Percentiles rank a stretch among this genome's conserved stretches.
Evolutionary conservation across 2,329 filamentous ascomycete genomes (phyloP).

Genomic region (Thermothelomyces thermophilus): DNA sequence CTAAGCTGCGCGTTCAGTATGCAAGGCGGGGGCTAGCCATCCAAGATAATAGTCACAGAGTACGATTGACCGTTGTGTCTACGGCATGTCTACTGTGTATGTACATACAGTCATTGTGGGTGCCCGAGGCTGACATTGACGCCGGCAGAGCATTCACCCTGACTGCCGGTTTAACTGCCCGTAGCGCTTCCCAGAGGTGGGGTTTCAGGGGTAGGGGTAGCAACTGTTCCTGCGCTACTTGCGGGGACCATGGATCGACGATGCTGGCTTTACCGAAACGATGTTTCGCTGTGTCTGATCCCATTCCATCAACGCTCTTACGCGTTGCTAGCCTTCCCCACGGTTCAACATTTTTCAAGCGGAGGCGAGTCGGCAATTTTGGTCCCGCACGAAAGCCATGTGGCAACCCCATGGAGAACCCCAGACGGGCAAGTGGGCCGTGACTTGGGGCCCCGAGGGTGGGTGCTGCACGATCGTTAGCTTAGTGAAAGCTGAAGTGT

Average conservation of each 20-base stretch:
- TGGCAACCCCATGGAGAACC: constrained; percentile 16
- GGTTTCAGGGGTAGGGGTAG: constrained; percentile 4
- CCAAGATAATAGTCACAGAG: no score
- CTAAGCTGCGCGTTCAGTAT: no score
- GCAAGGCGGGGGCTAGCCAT: no score
- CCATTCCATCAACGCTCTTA: not conserved
- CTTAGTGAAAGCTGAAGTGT: constrained; percentile 7
- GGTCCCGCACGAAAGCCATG: constrained; percentile 7
- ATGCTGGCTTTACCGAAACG: constrained; percentile 1
- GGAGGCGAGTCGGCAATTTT: constrained; percentile 1
- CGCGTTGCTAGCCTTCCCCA: not conserved
- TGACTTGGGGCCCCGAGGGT: constrained; percentile 3
- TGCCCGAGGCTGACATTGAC: not conserved
- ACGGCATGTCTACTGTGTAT: no score
- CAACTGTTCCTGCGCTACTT: not conserved
- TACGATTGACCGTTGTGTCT: no score
- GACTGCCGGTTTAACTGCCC: constrained; percentile 6
- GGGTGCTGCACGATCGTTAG: not conserved
- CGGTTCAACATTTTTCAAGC: constrained; percentile 15
- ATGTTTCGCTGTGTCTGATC: constrained; percentile 11
- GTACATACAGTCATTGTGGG: no score
- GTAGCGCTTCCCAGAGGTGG: constrained; percentile 12
- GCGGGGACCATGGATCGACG: constrained; percentile 17
- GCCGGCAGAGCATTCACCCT: constrained; percentile 23
- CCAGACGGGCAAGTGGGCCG: not conserved